Base-by-base conservation (phyloP, 495 filamentous ascomycete species). In the Venustampulla echinocandica region DNA sequence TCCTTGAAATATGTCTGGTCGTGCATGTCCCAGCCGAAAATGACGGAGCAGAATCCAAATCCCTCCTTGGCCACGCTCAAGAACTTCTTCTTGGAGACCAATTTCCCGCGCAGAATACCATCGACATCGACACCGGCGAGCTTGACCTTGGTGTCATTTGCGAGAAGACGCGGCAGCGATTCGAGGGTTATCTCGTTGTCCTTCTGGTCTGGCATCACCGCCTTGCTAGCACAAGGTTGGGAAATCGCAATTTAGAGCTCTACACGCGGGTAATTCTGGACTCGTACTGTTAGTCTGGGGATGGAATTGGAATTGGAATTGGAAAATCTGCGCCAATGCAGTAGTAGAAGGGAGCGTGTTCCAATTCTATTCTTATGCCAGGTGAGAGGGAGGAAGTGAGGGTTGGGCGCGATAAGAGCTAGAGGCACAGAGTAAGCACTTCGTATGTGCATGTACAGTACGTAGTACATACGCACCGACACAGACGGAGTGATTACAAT, bases 21-120 rank as follows among this genome's bases (percentile, higher is more conserved):
- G 65, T 96, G 90, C 86, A 95, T 95, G 55, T 98, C 92, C 90
- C 90, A 96, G 57, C 90, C 92, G 56, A 95, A 96, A 27, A 98
- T 77, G 44, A 96, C 88, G 2, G 85, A 90, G 71, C 92, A 98
- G 72, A 96, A 98, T 15, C 92, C 92, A 56, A 98, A 98, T 37
- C 92, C 92, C 33, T 80, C 75, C 37, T 79, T 62, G 18, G 81
- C 82, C 41, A 98, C 76, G 6, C 84, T 88, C 3, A 96, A 66
- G 66, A 98, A 98, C 67, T 98, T 98, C 61, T 84, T 85, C 70
- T 95, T 96, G 54, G 89, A 85, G 60, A 98, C 81, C 32, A 98
- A 75, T 68, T 98, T 98, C 46, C 92, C 92, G 14, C 92, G 86
- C 20, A 95, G 75, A 22, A 82, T 72, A 50, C 92, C 92, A 62